phyloP scores from a whole-genome alignment of 2,329 filamentous ascomycete species.

The Trichoderma citrinoviride region DNA sequence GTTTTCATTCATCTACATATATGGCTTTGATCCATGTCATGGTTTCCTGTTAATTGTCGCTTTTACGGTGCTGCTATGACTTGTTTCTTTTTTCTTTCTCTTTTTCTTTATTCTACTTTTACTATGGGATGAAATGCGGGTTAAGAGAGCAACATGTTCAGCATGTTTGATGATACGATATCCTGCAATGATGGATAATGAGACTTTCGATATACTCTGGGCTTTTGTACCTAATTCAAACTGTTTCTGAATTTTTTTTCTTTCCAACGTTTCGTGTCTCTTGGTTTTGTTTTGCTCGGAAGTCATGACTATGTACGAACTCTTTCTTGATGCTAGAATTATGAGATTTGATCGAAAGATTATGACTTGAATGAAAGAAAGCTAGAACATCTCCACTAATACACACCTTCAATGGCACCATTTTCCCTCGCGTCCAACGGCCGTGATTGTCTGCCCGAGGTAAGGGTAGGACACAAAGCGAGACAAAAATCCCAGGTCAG shows the following conservation, averaged over 20 bases:
- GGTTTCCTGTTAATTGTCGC: constrained; percentile 5
- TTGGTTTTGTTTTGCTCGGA: background rate
- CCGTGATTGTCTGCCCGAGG: background rate
- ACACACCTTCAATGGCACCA: background rate
- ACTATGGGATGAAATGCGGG: constrained; percentile 5
- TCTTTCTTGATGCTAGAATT: constrained; percentile 6
- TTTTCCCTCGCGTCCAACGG: background rate
- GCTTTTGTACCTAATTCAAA: background rate
- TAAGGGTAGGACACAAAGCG: too few species aligned
- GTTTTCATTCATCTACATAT: constrained; percentile 14
- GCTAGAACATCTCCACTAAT: constrained; percentile 12
- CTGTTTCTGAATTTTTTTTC: background rate
- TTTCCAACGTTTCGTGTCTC: background rate
- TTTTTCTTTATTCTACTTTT: constrained; percentile 10
- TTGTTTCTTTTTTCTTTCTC: constrained; percentile 13
- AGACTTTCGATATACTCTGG: background rate
- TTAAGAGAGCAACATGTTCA: constrained; percentile 16
- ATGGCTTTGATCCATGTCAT: constrained; percentile 20
- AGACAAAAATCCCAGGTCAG: too few species aligned
- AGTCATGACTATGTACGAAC: background rate
- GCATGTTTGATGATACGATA: constrained; percentile 21
- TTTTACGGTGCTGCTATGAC: constrained; percentile 16
- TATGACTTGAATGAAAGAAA: background rate
- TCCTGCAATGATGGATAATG: constrained; percentile 14
- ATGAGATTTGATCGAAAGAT: background rate